Percentiles rank a stretch among this genome's conserved stretches.
phyloP scores from a whole-genome alignment of 1,139 yeast species.

The Suhomyces choctaworum region DNA sequence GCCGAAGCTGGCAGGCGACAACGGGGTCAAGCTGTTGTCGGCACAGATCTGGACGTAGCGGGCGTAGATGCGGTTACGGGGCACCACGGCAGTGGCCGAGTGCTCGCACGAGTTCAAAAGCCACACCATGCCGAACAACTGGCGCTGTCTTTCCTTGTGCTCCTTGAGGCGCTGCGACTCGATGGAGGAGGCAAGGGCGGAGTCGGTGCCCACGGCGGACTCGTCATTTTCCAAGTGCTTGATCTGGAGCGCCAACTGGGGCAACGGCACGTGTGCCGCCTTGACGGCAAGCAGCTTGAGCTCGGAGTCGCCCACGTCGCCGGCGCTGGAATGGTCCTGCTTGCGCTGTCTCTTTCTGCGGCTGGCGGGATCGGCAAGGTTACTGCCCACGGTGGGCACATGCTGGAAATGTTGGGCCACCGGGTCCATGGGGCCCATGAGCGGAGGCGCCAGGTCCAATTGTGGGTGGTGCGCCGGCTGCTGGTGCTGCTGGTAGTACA shows the following conservation, averaged over 20 bases:
- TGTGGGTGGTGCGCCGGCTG: slow-evolving; percentile 11
- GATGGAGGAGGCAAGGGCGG: slow-evolving; percentile 1
- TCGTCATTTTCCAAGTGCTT: slow-evolving; percentile 46
- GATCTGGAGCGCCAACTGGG: slow-evolving; percentile 52
- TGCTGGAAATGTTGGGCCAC: not conserved
- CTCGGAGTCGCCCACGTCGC: slow-evolving; percentile 49
- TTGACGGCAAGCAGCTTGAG: slow-evolving; percentile 50
- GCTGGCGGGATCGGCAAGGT: slow-evolving; percentile 1
- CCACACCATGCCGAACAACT: slow-evolving; percentile 82
- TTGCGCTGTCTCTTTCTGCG: slow-evolving; percentile 31
- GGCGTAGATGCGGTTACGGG: slow-evolving; percentile 80
- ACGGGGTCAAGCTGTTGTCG: slow-evolving; percentile 62
- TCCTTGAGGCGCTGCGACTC: slow-evolving; percentile 15
- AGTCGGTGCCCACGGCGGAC: slow-evolving; percentile 5
- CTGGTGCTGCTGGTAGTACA: slow-evolving; percentile 10
- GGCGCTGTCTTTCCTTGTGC: slow-evolving; percentile 63
- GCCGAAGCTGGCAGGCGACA: slow-evolving; percentile 88
- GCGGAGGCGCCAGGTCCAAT: slow-evolving; percentile 1
- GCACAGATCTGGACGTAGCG: slow-evolving; percentile 76
- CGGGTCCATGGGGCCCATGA: slow-evolving; percentile 1
- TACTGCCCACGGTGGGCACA: not conserved
- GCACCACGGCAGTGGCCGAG: slow-evolving; percentile 71
- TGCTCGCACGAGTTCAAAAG: slow-evolving; percentile 67
- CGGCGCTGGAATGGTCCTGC: slow-evolving; percentile 38
- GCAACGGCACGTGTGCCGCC: slow-evolving; percentile 44